A percentile compares a stretch with the other conserved stretches of the same genome.
Evolutionary conservation across 768 basidiomycete species (phyloP).

Genomic region (Cantharellus cinnabarinus): DNA sequence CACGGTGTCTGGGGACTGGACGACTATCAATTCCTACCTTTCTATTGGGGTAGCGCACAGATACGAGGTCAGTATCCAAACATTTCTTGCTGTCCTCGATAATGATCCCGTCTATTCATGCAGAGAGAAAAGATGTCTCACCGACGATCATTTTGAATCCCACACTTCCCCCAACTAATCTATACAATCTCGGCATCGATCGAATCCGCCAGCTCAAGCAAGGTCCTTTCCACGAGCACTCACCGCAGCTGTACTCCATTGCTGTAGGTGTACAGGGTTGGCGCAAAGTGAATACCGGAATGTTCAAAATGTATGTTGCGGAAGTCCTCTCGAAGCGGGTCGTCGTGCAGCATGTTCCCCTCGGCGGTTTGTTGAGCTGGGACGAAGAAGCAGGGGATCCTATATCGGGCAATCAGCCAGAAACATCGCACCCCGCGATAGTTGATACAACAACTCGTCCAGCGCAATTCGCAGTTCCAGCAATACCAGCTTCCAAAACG

Average conservation of each 20-base stretch:
- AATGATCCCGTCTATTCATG: background rate
- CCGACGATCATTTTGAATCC: conserved; percentile 23
- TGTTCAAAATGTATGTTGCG: conserved; percentile 94
- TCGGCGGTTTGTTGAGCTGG: conserved; percentile 70
- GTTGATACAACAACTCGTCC: too few species aligned
- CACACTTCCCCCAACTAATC: conserved; percentile 41
- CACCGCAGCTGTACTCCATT: conserved; percentile 73
- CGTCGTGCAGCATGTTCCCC: conserved; percentile 85
- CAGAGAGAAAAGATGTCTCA: background rate
- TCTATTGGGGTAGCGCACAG: conserved; percentile 81
- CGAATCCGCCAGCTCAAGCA: conserved; percentile 61
- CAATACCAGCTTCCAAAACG: too few species aligned
- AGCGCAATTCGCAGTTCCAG: too few species aligned
- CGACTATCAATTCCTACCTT: conserved; percentile 75
- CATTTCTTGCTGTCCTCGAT: background rate
- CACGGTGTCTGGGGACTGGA: conserved; percentile 98
- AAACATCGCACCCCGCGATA: too few species aligned
- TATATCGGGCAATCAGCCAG: too few species aligned
- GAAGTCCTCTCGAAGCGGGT: conserved; percentile 88
- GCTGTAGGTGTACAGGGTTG: conserved; percentile 77
- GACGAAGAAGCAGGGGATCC: conserved; percentile 10
- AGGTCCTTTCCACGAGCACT: conserved; percentile 85
- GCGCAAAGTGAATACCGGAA: conserved; percentile 73
- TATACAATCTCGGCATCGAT: conserved; percentile 61
- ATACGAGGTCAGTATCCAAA: conserved; percentile 35